Base-by-base conservation (phyloP, 352 stramenopile genomes). In the Globisporangium barbulae region DNA sequence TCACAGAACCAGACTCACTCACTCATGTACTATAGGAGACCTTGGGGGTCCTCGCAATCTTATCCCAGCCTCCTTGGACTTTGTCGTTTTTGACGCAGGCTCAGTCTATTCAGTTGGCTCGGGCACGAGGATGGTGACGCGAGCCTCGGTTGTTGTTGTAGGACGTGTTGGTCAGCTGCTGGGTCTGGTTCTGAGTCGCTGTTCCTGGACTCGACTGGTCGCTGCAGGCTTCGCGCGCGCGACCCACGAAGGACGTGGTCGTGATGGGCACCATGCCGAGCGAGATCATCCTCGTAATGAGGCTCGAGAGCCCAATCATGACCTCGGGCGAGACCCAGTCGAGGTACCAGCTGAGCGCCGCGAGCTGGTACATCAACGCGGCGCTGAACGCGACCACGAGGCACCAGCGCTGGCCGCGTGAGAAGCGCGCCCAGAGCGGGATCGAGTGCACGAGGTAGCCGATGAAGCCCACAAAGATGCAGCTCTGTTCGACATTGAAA, bases 181-280 rank as follows among this genome's bases (percentile, higher is more conserved):
- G 42, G 15, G n/a, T 48, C 8, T 33, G 57, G 19, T 52, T 19
- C 39, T 49, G 37, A 3, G 28, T 12, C 39, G 28, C 25, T 28
- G 25, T 42, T 12, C 35, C 35, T 9, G 10, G 0, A 42, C 15
- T 5, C 5, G 61, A 17, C 49, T 67, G 69, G 1, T 81, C 73
- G 30, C 70, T 62, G 44, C 75, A 79, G 25, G 73, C 61, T 41
- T 72, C 67, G 35, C 71, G 63, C 8, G 77, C 63, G 4, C 73
- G 71, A 17, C 71, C 65, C 63, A 85, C 76, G 62, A 88, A 89
- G 19, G 78, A 88, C 8, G 74, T 85, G 37, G 80, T 88, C n/a
- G 80, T 88, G 67, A 89, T 83, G 10, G 78, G 80, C 58, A 89
- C 73, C 78, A 89, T 89, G n/a, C 80, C 80, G 35, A 89, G 68